These are phyloP conservation scores for Gnomoniopsis sp. DNA, from an alignment of 2,329 filamentous ascomycete species.

Conservation along the genomic window DNA sequence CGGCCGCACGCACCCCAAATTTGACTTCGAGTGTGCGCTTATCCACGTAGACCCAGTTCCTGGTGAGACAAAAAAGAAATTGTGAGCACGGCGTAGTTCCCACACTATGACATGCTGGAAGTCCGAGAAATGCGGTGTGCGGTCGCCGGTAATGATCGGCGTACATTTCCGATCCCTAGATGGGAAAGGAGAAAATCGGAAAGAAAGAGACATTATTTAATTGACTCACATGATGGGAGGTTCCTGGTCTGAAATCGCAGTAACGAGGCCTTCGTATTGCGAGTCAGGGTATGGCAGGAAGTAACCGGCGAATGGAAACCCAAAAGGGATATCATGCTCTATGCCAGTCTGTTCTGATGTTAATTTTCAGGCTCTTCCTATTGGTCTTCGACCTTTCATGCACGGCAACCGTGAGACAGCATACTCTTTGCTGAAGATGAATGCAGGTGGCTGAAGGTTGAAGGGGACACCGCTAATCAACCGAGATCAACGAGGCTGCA, in stretches of 20 bases:
- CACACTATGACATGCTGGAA: not conserved
- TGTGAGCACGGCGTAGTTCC: too few relatives aligned
- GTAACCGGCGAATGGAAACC: conserved; percentile 55
- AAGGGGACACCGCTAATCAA: too few relatives aligned
- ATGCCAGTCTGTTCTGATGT: conserved; percentile 25
- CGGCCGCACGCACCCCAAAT: conserved; percentile 40
- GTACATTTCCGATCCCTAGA: too few relatives aligned
- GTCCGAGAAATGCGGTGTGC: not conserved
- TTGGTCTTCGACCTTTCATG: too few relatives aligned
- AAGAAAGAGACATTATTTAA: too few relatives aligned
- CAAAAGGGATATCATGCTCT: conserved; percentile 27
- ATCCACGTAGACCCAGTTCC: conserved; percentile 48
- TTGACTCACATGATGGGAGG: conserved; percentile 37
- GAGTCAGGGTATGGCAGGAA: conserved; percentile 55
- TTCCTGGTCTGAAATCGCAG: conserved; percentile 42
- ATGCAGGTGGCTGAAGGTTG: too few relatives aligned
- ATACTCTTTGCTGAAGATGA: too few relatives aligned
- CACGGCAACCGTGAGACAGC: too few relatives aligned
- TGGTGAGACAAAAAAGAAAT: not conserved
- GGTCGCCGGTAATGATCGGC: too few relatives aligned
- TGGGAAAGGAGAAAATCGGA: too few relatives aligned
- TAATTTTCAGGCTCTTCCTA: not conserved
- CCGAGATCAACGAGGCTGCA: too few relatives aligned
- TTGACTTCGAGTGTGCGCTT: conserved; percentile 42
- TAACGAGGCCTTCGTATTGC: conserved; percentile 43